Evolutionary conservation across 495 filamentous ascomycete genomes (phyloP).

Genomic region (Neurospora pannonica): DNA sequence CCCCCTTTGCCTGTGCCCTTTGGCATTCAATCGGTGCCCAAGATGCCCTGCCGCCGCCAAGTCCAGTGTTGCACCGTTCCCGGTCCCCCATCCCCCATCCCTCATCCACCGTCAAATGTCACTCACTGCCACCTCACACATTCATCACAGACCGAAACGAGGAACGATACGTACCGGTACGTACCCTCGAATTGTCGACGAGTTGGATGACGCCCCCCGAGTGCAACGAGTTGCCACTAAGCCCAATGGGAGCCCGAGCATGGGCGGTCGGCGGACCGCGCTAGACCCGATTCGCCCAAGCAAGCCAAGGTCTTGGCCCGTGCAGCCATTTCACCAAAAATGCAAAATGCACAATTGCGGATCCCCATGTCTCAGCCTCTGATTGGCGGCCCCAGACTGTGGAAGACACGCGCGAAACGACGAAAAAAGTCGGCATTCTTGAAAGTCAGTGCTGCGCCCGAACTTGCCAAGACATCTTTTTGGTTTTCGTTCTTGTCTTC

Average conservation of each 20-base stretch:
- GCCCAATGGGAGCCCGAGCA: not conserved
- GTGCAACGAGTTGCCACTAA: not conserved
- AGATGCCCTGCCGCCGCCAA: not conserved
- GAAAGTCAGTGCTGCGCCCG: not conserved
- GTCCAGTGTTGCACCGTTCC: not conserved
- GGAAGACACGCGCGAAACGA: not conserved
- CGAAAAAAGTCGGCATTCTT: not conserved
- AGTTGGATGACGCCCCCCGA: not conserved
- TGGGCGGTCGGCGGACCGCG: not conserved
- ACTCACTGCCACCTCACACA: not conserved
- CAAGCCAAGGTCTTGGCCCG: not conserved
- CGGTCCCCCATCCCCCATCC: not conserved
- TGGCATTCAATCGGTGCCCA: not conserved
- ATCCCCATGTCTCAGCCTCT: not conserved
- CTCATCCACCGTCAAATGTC: not conserved
- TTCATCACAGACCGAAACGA: not conserved
- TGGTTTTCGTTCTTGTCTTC: not conserved
- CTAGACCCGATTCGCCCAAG: slow-evolving; percentile 1
- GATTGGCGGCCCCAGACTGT: not conserved
- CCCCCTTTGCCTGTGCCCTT: not conserved
- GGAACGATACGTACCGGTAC: not conserved
- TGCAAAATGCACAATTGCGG: not conserved
- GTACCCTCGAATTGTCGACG: not conserved
- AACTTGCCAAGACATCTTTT: not conserved
- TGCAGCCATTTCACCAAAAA: not conserved